These are phyloP conservation scores for Talaromyces pinophilus DNA, from an alignment of 2,329 filamentous ascomycete genomes.

Conservation along the genomic window DNA sequence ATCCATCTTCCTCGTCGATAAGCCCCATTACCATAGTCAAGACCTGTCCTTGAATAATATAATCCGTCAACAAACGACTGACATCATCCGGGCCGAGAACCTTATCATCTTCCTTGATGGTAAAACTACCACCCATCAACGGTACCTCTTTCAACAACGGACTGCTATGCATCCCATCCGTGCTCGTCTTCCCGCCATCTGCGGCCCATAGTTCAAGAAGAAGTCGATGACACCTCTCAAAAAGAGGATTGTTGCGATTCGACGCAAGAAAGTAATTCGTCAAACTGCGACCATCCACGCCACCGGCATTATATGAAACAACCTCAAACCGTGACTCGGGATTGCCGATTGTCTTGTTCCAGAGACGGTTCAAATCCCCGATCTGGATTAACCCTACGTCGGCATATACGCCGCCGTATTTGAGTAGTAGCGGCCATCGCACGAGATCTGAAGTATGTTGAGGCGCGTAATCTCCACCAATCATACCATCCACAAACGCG, in stretches of 20 bases:
- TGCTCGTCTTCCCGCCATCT: slow-evolving; percentile 49
- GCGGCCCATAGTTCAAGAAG: slow-evolving; percentile 55
- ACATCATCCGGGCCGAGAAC: slow-evolving; percentile 43
- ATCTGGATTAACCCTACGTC: slow-evolving; percentile 61
- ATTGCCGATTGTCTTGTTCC: slow-evolving; percentile 53
- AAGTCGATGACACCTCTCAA: slow-evolving; percentile 53
- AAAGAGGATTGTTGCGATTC: slow-evolving; percentile 49
- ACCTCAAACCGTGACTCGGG: slow-evolving; percentile 51
- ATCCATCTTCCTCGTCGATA: slow-evolving; percentile 52
- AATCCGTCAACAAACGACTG: slow-evolving; percentile 54
- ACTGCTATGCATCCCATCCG: slow-evolving; percentile 54
- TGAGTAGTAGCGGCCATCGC: slow-evolving; percentile 58
- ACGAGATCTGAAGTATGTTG: slow-evolving; percentile 63
- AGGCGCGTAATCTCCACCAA: slow-evolving; percentile 53
- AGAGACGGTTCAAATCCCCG: slow-evolving; percentile 58
- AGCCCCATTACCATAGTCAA: slow-evolving; percentile 56
- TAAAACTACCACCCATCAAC: slow-evolving; percentile 34
- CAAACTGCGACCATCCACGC: slow-evolving; percentile 39
- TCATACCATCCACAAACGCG: slow-evolving; percentile 53
- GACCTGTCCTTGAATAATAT: slow-evolving; percentile 59
- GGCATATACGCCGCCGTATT: slow-evolving; percentile 60
- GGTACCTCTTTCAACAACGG: slow-evolving; percentile 51
- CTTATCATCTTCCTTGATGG: slow-evolving; percentile 35
- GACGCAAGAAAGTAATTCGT: slow-evolving; percentile 55
- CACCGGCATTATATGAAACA: slow-evolving; percentile 49